These are phyloP conservation scores for Artemisia tridentata DNA, from an alignment of 129 eudicot genomes.

Conservation along the genomic window DNA sequence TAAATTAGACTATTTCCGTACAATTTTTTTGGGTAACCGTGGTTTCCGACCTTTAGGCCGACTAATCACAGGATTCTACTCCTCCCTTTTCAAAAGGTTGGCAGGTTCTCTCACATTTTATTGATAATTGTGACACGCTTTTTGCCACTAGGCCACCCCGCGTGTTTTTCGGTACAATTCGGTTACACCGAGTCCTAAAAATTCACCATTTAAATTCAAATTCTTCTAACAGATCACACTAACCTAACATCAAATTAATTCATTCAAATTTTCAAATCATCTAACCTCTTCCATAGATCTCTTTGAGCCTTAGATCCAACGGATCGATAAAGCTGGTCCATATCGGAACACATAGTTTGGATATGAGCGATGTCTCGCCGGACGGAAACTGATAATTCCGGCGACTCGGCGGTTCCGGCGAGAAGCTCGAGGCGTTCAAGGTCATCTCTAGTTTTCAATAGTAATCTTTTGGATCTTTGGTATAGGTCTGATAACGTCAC, in stretches of 20 bases:
- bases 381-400: slow-evolving; percentile 48
- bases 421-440: slow-evolving; percentile 82
- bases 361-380: slow-evolving; percentile 66
- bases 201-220: neutral
- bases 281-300: slow-evolving; percentile 95
- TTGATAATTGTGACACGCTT: no score
- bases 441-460: slow-evolving; percentile 63
- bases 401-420: slow-evolving; percentile 35
- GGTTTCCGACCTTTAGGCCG: no score
- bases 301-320: slow-evolving; percentile 81
- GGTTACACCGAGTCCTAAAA: no score
- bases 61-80: no score
- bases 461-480: slow-evolving; percentile 62
- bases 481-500: slow-evolving; percentile 75
- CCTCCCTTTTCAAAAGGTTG: no score
- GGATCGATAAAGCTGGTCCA: slow-evolving; percentile 92
- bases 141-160: no score
- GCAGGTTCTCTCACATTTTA: no score
- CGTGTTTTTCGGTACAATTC: no score
- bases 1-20: no score
- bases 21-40: no score
- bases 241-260: neutral
- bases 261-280: no score
- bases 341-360: slow-evolving; percentile 67
- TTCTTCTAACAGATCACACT: neutral